Conservation (phyloP, 2,329 filamentous ascomycete species). For the Coniochaeta ligniaria region DNA sequence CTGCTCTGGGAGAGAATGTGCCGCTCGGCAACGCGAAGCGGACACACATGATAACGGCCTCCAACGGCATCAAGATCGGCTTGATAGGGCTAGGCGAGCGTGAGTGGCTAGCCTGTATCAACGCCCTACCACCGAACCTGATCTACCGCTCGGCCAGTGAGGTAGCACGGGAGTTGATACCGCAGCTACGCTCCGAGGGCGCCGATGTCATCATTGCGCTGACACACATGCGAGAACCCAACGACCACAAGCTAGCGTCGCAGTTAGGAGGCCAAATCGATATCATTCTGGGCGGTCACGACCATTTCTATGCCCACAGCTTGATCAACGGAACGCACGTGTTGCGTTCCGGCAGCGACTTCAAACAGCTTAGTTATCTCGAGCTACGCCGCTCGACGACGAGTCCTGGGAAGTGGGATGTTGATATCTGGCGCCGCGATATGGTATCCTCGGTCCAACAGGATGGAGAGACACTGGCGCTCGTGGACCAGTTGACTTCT, state of each 20-base stretch:
- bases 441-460: constrained; percentile 61
- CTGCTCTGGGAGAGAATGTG: constrained; percentile 65
- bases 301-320: constrained; percentile 79
- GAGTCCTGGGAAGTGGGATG: constrained; percentile 56
- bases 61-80: constrained; percentile 80
- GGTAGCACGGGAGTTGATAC: constrained; percentile 69
- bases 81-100: constrained; percentile 80
- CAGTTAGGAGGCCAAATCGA: constrained; percentile 70
- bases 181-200: constrained; percentile 64
- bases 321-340: constrained; percentile 75
- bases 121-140: constrained; percentile 72
- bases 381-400: constrained; percentile 56
- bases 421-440: constrained; percentile 70
- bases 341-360: constrained; percentile 82
- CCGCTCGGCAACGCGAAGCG: constrained; percentile 70
- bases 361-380: constrained; percentile 86
- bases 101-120: constrained; percentile 87
- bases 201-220: constrained; percentile 78
- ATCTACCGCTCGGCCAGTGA: constrained; percentile 73
- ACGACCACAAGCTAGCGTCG: constrained; percentile 78
- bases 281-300: constrained; percentile 81
- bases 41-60: constrained; percentile 70
- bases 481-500: constrained; percentile 64
- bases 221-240: constrained; percentile 81
- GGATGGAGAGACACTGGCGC: constrained; percentile 50